phyloP scores from a whole-genome alignment of 306 rosid species.

The Chamaecrista fasciculata region DNA sequence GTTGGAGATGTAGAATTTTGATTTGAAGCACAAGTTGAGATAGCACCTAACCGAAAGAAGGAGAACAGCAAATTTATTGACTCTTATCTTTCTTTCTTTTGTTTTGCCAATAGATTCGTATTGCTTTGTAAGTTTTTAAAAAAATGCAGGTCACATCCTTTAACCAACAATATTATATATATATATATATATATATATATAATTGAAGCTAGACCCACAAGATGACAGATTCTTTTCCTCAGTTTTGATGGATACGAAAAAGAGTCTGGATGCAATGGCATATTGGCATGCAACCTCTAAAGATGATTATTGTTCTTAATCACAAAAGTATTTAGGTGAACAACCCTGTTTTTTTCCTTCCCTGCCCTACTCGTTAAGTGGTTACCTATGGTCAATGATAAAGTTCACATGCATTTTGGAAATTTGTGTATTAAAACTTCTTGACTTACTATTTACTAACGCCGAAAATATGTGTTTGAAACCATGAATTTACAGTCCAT shows the following conservation, averaged over 20 bases:
- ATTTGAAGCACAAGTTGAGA: too few relatives aligned
- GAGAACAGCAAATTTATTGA: neutral
- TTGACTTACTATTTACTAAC: too few relatives aligned
- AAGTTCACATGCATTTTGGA: constrained; percentile 25
- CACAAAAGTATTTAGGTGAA: constrained; percentile 19
- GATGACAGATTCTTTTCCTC: neutral
- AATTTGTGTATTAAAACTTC: neutral
- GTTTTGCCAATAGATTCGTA: too few relatives aligned
- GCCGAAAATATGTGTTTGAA: too few relatives aligned
- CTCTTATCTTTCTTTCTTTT: neutral
- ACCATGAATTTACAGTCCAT: neutral
- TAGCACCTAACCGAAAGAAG: too few relatives aligned
- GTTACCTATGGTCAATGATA: constrained; percentile 21
- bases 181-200: too few relatives aligned
- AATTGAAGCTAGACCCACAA: neutral
- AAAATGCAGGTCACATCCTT: neutral
- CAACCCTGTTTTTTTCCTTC: constrained; percentile 17
- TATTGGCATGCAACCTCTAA: too few relatives aligned
- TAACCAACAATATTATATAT: neutral
- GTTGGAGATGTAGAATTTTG: too few relatives aligned
- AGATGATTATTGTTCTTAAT: neutral
- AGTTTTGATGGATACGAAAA: neutral
- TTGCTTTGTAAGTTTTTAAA: too few relatives aligned
- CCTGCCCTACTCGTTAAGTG: constrained; percentile 34
- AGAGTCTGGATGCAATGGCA: neutral